Conservation (phyloP, 768 basidiomycete genomes). For the Polyporus arcularius region DNA sequence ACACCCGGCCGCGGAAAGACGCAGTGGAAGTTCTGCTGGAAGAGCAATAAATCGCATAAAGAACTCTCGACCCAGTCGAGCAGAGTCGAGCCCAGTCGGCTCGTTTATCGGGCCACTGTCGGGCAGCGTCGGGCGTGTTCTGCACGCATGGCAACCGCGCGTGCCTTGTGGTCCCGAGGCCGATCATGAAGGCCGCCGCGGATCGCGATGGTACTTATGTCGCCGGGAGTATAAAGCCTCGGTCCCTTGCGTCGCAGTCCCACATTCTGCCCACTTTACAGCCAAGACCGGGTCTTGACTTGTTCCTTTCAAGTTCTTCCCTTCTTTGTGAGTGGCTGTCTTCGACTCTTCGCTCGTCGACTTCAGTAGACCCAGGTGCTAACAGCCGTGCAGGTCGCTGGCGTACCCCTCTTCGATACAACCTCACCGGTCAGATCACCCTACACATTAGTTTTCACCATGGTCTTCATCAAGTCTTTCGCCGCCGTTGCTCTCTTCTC, state of each 20-base stretch:
- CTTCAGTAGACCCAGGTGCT: neutral
- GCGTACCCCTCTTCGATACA: constrained; percentile 26
- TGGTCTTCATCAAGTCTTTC: constrained; percentile 40
- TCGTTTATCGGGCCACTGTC: neutral
- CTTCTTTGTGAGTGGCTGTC: constrained; percentile 20
- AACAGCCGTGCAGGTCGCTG: constrained; percentile 16
- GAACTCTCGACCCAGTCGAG: neutral
- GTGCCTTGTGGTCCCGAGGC: constrained; percentile 4
- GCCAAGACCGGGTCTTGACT: constrained; percentile 59
- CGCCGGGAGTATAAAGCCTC: constrained; percentile 14
- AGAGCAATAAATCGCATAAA: neutral
- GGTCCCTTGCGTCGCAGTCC: neutral
- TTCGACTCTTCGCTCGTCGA: constrained; percentile 4
- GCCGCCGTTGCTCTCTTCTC: constrained; percentile 39
- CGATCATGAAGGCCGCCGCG: neutral
- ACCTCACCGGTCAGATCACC: constrained; percentile 20
- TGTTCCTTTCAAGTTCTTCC: constrained; percentile 32
- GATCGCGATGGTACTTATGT: neutral
- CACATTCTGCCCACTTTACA: constrained; percentile 24
- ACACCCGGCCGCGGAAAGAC: constrained; percentile 2
- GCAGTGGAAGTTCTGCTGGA: constrained; percentile 1
- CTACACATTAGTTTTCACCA: constrained; percentile 26
- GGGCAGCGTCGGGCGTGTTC: neutral
- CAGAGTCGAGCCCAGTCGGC: neutral
- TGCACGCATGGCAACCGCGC: constrained; percentile 13